A percentile compares a stretch with the other conserved stretches of the same genome.
phyloP scores from a whole-genome alignment of 2,329 filamentous ascomycete species.

The Piedraia hortae region DNA sequence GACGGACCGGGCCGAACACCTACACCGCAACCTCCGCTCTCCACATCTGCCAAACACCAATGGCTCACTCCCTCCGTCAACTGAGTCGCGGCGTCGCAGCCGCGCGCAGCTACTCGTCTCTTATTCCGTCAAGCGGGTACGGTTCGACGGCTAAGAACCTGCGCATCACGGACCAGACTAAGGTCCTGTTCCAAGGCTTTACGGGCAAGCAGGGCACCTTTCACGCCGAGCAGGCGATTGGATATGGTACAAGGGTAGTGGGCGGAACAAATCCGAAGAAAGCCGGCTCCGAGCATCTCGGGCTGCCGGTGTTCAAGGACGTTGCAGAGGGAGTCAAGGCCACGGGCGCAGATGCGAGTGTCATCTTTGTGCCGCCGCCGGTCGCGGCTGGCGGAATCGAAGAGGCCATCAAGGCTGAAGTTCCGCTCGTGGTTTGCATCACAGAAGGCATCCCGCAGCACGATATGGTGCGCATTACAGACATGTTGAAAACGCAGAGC shows the following conservation, averaged over 20 bases:
- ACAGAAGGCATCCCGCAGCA: constrained; percentile 96
- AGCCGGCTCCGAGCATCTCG: constrained; percentile 70
- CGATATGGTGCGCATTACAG: constrained; percentile 97
- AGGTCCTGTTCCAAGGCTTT: constrained; percentile 91
- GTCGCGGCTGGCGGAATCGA: constrained; percentile 85
- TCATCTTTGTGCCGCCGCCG: constrained; percentile 91
- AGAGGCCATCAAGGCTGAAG: constrained; percentile 79
- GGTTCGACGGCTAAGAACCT: constrained; percentile 32
- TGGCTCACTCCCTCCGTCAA: no score
- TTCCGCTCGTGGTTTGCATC: constrained; percentile 87
- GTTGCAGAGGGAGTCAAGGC: constrained; percentile 71
- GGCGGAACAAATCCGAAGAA: constrained; percentile 99
- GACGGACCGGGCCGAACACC: no score
- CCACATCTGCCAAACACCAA: background rate
- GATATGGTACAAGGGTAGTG: constrained; percentile 94
- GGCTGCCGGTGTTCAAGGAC: constrained; percentile 72
- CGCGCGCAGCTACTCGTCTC: no score
- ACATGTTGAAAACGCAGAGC: constrained; percentile 88
- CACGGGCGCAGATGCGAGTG: constrained; percentile 72
- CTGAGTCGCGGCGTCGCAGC: no score
- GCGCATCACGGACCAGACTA: constrained; percentile 76
- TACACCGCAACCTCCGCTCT: no score
- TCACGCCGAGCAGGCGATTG: constrained; percentile 91
- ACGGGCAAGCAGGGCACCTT: constrained; percentile 53
- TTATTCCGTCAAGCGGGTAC: constrained; percentile 17